A percentile compares a stretch with the other conserved stretches of the same genome.
phyloP scores from a whole-genome alignment of 73 alveolate genomes.

The Durusdinium trenchii region DNA sequence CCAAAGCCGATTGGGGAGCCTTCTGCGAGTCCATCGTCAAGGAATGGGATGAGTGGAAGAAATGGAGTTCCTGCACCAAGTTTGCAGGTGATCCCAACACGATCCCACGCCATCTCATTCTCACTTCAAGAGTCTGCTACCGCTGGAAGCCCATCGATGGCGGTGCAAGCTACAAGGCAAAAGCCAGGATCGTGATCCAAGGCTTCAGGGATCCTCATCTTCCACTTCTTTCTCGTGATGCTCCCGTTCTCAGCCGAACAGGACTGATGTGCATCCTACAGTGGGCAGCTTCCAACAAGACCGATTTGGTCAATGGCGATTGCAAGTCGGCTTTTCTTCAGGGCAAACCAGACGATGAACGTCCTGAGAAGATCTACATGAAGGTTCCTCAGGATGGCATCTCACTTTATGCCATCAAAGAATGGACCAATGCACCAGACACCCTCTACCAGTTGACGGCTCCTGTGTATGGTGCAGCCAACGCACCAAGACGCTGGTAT shows the following conservation, averaged over 20 bases:
- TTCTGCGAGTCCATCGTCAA: not conserved
- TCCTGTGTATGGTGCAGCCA: not conserved
- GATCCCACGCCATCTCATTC: not conserved
- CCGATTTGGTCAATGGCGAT: not conserved
- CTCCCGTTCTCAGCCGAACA: not conserved
- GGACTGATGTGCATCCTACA: not conserved
- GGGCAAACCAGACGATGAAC: not conserved
- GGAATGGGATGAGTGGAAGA: conserved; percentile 25
- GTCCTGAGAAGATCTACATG: not conserved
- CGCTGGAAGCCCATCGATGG: not conserved
- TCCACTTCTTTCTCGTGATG: not conserved
- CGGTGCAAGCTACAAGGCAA: not conserved
- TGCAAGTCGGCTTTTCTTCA: conserved; percentile 15
- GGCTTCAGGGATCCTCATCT: not conserved
- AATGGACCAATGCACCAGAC: not conserved
- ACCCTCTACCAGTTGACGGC: not conserved
- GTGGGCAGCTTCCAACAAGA: not conserved
- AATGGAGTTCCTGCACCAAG: not conserved
- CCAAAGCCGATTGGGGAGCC: not conserved
- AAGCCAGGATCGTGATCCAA: not conserved
- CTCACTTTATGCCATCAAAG: not conserved
- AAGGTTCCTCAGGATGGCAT: not conserved
- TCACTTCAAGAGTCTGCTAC: not conserved
- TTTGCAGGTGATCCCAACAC: not conserved
- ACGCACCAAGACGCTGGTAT: not conserved